These are phyloP conservation scores for Mycena indigotica DNA, from an alignment of 768 basidiomycete genomes.

Conservation along the genomic window DNA sequence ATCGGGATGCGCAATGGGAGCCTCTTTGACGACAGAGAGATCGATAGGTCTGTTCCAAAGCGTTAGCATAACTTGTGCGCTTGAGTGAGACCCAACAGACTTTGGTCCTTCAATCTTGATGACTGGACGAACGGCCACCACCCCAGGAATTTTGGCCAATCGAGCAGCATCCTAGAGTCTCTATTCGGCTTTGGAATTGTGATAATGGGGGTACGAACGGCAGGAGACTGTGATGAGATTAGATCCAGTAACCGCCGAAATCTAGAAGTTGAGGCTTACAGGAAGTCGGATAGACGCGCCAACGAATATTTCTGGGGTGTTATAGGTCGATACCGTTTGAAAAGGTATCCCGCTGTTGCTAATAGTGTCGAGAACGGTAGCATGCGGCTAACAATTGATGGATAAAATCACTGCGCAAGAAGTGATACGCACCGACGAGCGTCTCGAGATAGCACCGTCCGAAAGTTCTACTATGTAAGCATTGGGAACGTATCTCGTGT, in stretches of 20 bases:
- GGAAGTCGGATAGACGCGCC: slow-evolving; percentile 42
- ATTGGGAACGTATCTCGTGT: slow-evolving; percentile 10
- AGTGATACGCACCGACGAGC: slow-evolving; percentile 10
- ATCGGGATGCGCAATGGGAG: slow-evolving; percentile 23
- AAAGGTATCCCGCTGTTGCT: slow-evolving; percentile 30
- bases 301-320: slow-evolving; percentile 40
- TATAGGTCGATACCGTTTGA: slow-evolving; percentile 35
- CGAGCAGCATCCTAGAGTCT: slow-evolving; percentile 35
- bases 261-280: slow-evolving; percentile 24
- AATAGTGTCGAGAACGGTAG: slow-evolving; percentile 34
- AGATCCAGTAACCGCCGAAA: too few relatives aligned
- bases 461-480: slow-evolving; percentile 16
- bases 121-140: slow-evolving; percentile 44
- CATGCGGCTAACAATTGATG: slow-evolving; percentile 34
- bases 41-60: too few relatives aligned
- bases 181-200: not conserved
- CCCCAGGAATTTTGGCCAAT: slow-evolving; percentile 35
- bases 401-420: too few relatives aligned
- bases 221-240: slow-evolving; percentile 4
- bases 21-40: not conserved
- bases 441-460: not conserved
- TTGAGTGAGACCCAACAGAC: slow-evolving; percentile 28
- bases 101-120: slow-evolving; percentile 31
- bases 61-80: slow-evolving; percentile 11
- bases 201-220: not conserved